Conservation (phyloP, 306 rosid species). For the Herpetospermum pedunculosum region DNA sequence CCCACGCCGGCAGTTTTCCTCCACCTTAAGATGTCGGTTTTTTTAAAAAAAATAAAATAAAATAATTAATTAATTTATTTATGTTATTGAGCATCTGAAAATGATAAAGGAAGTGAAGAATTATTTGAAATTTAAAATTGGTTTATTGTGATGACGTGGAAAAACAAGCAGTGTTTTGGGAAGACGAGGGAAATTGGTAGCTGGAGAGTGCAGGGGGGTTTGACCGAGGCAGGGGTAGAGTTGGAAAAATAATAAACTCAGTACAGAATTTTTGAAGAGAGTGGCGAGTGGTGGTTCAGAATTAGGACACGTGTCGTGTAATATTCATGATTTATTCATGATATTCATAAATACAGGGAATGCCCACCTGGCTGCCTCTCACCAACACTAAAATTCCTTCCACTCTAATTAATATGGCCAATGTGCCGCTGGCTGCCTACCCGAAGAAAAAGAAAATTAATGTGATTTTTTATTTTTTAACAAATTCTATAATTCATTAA, state of each 20-base stretch:
- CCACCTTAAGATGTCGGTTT: neutral
- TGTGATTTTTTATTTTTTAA: no score
- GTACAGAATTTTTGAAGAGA: neutral
- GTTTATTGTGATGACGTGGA: neutral
- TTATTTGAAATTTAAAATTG: neutral
- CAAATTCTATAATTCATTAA: no score
- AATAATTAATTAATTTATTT: no score
- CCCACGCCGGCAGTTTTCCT: neutral
- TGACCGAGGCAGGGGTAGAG: neutral
- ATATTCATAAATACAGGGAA: constrained; percentile 6
- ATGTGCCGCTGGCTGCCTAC: neutral
- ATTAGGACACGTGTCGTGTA: neutral
- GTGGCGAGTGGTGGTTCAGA: neutral
- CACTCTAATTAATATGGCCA: neutral
- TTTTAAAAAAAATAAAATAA: no score
- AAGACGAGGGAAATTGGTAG: neutral
- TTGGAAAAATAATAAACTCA: neutral
- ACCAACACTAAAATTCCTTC: neutral
- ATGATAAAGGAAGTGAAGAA: neutral
- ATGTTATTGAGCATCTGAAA: neutral
- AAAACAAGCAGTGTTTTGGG: neutral
- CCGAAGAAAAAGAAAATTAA: no score
- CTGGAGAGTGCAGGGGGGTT: neutral
- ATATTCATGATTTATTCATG: constrained; percentile 10
- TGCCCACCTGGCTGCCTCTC: neutral